These are phyloP conservation scores for Daldinia childiae DNA, from an alignment of 495 filamentous ascomycete species.

Conservation along the genomic window DNA sequence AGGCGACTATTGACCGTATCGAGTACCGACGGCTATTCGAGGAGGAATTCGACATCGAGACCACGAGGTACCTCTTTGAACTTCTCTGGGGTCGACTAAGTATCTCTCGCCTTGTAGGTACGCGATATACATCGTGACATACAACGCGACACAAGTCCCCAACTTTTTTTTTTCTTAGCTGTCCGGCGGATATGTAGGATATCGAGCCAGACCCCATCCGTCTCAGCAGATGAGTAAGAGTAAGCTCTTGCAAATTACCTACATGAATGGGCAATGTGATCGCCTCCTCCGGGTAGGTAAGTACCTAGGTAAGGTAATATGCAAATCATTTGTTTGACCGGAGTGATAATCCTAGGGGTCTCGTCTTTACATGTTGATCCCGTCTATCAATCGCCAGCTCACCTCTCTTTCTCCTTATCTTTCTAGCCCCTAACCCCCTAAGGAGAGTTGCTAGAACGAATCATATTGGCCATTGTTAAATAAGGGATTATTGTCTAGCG, in stretches of 20 bases:
- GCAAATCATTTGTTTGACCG: conserved; percentile 33
- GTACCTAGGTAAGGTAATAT: conserved; percentile 21
- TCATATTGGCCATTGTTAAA: conserved; percentile 8
- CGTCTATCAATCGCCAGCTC: conserved; percentile 32
- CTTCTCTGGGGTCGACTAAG: neutral
- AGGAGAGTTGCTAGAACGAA: neutral
- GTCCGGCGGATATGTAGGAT: neutral
- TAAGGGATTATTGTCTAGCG: conserved; percentile 8
- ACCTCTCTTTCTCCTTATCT: conserved; percentile 9
- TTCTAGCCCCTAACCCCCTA: neutral
- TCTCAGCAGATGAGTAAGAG: conserved; percentile 6
- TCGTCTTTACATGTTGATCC: conserved; percentile 21
- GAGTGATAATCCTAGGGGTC: conserved; percentile 8
- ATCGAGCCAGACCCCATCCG: neutral
- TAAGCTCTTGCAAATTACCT: conserved; percentile 19
- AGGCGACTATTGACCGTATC: conserved; percentile 30
- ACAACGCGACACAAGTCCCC: neutral
- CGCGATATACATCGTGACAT: neutral
- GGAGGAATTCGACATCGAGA: neutral
- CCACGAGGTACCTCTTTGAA: neutral
- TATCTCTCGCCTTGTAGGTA: neutral
- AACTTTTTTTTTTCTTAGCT: conserved; percentile 15
- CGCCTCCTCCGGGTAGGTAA: conserved; percentile 12
- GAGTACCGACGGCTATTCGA: conserved; percentile 42
- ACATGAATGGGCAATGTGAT: conserved; percentile 23